Evolutionary conservation across 306 rosid species (phyloP), one percentile per base, ranked within the genome.

Genomic region (Castanopsis chinensis): DNA sequence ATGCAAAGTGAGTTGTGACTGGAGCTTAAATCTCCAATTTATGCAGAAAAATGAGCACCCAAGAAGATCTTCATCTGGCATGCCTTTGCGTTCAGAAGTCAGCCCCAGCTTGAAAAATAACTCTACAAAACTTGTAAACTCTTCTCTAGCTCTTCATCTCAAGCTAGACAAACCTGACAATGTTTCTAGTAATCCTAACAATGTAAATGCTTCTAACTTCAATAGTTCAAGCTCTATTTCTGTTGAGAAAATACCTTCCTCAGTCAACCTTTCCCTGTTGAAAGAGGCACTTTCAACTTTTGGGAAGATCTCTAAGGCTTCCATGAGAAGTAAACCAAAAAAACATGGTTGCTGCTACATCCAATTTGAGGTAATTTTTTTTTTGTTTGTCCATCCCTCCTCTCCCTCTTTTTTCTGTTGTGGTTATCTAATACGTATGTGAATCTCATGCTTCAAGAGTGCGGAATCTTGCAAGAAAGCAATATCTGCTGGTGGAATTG

Each of bases 11-110:
- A 65, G 23, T 32, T 65, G 12, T 65, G 45, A 65, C 49, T 1
- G 0, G 43, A 32, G 21, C 71, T 65, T 56, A 68, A 68, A n/a
- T 23, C 28, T 52, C 51, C 20, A 75, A 25, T 58, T 81, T 61
- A 51, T 69, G 80, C 80, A 69, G 84, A 81, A 70, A 17, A 13
- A 13, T 12, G 41, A 21, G 1, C 18, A 28, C 33, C 3, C 18
- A 1, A 51, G 49, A 49, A 60, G 65, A 27, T 33, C 72, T 45
- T 4, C 10, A 1, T 51, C 59, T 55, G 30, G 37, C 73, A 73
- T 10, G 14, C 25, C 72, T 76, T 76, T 54, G 68, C 77, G 59
- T 30, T 35, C 25, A 76, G 19, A 63, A 70, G 14, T 77, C 67
- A 19, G 23, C 56, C 78, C 37, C 68, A 33, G 59, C 13, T 21